Conservation (phyloP, 768 basidiomycete genomes). For the Trametes cubensis region DNA sequence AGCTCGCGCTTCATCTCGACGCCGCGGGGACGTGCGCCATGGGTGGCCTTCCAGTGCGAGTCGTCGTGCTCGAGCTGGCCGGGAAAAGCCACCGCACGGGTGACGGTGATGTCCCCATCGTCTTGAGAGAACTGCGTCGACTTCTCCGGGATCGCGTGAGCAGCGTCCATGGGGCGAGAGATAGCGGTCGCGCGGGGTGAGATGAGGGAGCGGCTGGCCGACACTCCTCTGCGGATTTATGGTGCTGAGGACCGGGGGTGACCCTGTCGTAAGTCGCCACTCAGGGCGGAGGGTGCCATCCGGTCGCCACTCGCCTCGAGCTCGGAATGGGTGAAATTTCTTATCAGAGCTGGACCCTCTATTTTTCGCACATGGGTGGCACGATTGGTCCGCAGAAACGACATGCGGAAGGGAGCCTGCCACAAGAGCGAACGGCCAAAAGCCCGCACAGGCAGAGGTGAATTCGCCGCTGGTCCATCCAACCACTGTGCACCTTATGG, state of each 20-base stretch:
- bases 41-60: constrained; percentile 32
- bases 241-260: background rate
- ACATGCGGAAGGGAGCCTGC: constrained; percentile 2
- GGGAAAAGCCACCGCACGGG: constrained; percentile 56
- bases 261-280: constrained; percentile 5
- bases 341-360: constrained; percentile 19
- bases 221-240: constrained; percentile 3
- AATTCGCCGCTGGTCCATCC: background rate
- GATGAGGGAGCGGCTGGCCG: background rate
- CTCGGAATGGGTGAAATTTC: constrained; percentile 13
- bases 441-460: constrained; percentile 29
- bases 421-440: constrained; percentile 36
- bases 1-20: constrained; percentile 63
- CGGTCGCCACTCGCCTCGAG: background rate
- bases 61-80: constrained; percentile 34
- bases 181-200: background rate
- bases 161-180: constrained; percentile 25
- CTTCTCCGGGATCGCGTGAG: constrained; percentile 22
- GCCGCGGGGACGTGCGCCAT: constrained; percentile 49
- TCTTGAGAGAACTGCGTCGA: constrained; percentile 22
- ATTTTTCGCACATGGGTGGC: constrained; percentile 26
- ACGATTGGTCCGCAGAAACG: constrained; percentile 25
- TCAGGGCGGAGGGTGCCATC: background rate
- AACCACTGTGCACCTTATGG: constrained; percentile 5
- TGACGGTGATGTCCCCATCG: constrained; percentile 39